These are phyloP conservation scores for Fusarium acutatum DNA, from an alignment of 2,329 filamentous ascomycete species.

Conservation along the genomic window DNA sequence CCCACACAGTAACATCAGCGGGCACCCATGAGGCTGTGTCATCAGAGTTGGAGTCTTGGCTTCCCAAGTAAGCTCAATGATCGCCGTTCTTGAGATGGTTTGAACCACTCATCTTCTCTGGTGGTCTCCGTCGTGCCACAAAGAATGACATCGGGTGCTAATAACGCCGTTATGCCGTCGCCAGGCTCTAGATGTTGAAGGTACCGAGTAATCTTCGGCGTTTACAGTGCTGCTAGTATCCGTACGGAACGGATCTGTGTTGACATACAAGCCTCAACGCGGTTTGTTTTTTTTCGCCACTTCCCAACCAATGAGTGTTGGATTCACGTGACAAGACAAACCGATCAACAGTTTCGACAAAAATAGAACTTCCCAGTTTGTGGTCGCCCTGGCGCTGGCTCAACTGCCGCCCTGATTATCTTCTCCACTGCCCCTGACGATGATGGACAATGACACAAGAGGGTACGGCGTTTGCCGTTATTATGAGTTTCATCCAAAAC, in stretches of 20 bases:
- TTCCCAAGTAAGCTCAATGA: conserved; percentile 24
- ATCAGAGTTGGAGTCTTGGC: conserved; percentile 28
- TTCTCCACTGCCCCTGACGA: conserved; percentile 39
- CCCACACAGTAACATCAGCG: conserved; percentile 17
- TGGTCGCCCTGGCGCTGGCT: background rate
- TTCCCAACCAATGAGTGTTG: conserved; percentile 1
- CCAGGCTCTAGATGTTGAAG: background rate
- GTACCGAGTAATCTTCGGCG: conserved; percentile 4
- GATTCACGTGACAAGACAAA: background rate
- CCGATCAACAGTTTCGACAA: conserved; percentile 24
- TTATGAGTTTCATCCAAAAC: conserved; percentile 3
- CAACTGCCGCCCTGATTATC: conserved; percentile 35
- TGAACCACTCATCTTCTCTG: conserved; percentile 4
- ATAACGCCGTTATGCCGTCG: conserved; percentile 18
- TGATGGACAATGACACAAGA: conserved; percentile 18
- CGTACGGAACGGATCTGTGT: background rate
- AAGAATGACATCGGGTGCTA: conserved; percentile 1
- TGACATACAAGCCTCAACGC: conserved; percentile 14
- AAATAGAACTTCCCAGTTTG: conserved; percentile 29
- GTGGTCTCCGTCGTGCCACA: background rate
- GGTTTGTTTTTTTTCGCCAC: conserved; percentile 29
- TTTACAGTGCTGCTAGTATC: conserved; percentile 3
- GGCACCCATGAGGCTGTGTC: conserved; percentile 24
- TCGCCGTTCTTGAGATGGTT: conserved; percentile 6
- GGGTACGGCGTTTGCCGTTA: conserved; percentile 8